Percentiles rank a stretch among this genome's conserved stretches.
Evolutionary conservation across 2,329 filamentous ascomycete genomes (phyloP).

Genomic region (Fusarium albosuccineum): DNA sequence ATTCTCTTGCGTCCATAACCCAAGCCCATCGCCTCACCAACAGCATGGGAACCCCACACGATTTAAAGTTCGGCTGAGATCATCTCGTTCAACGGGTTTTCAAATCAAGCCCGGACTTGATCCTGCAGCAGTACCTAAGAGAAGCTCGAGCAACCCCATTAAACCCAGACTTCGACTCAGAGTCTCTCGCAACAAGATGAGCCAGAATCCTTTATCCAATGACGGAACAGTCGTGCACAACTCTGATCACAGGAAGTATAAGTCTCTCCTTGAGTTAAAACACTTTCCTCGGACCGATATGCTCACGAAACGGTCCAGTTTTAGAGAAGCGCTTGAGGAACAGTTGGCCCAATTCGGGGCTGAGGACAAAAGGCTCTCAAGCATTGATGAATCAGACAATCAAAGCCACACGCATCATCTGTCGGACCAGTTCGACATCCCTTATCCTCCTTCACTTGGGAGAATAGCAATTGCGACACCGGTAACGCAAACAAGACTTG

Average conservation of each 20-base stretch:
- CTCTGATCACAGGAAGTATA: slow-evolving; percentile 50
- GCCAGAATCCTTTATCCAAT: slow-evolving; percentile 26
- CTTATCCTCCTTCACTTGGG: slow-evolving; percentile 46
- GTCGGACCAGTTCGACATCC: slow-evolving; percentile 54
- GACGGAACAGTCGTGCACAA: slow-evolving; percentile 33
- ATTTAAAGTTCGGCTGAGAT: slow-evolving; percentile 48
- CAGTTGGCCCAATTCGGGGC: slow-evolving; percentile 18
- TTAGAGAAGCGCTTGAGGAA: slow-evolving; percentile 24
- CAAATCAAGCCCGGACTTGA: slow-evolving; percentile 14
- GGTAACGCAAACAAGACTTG: slow-evolving; percentile 18
- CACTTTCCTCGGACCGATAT: slow-evolving; percentile 32
- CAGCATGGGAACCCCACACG: slow-evolving; percentile 36
- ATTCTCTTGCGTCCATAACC: slow-evolving; percentile 1
- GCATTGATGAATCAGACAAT: slow-evolving; percentile 23
- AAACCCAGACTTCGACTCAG: slow-evolving; percentile 48
- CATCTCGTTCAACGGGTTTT: slow-evolving; percentile 31
- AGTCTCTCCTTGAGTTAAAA: slow-evolving; percentile 49
- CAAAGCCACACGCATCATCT: slow-evolving; percentile 35
- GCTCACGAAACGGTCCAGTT: slow-evolving; percentile 21
- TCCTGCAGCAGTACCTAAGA: slow-evolving; percentile 1
- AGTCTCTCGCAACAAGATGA: slow-evolving; percentile 50
- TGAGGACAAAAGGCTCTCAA: slow-evolving; percentile 13
- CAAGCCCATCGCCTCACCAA: neutral
- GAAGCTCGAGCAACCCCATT: slow-evolving; percentile 25
- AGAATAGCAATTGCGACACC: slow-evolving; percentile 21